These are phyloP conservation scores for Coprinellus micaceus DNA, from an alignment of 768 basidiomycete species.

Conservation along the genomic window DNA sequence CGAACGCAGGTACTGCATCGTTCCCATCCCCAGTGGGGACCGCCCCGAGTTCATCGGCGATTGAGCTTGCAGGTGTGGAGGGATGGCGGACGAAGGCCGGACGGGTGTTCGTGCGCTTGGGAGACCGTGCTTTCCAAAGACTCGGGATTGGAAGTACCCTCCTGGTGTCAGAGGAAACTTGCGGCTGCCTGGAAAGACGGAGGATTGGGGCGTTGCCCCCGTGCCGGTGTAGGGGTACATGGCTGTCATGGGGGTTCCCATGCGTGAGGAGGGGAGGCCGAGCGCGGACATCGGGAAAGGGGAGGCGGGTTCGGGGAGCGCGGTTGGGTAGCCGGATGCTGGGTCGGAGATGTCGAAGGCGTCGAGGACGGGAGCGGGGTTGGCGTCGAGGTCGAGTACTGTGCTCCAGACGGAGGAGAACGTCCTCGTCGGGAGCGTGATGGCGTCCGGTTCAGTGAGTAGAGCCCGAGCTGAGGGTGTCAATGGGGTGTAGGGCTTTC, in stretches of 20 bases:
- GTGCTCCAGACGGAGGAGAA: conserved; percentile 93
- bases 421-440: conserved; percentile 59
- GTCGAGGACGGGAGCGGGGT: conserved; percentile 29
- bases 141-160: conserved; percentile 21
- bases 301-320: conserved; percentile 72
- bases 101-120: conserved; percentile 14
- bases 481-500: conserved; percentile 55
- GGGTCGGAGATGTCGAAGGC: conserved; percentile 31
- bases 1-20: conserved; percentile 38
- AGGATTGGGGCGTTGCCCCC: conserved; percentile 29
- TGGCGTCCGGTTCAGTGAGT: conserved; percentile 16
- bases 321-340: conserved; percentile 32
- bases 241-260: conserved; percentile 3
- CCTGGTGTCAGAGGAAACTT: conserved; percentile 31
- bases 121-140: conserved; percentile 16
- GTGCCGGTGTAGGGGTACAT: conserved; percentile 6
- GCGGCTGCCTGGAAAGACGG: conserved; percentile 53
- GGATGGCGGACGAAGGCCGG: conserved; percentile 13
- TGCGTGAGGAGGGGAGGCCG: conserved; percentile 12
- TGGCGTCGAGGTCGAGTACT: conserved; percentile 67
- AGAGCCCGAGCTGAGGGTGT: conserved; percentile 16
- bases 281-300: conserved; percentile 60
- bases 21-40: conserved; percentile 22
- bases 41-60: conserved; percentile 26
- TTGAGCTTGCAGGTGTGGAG: conserved; percentile 12